Conservation (phyloP, 306 rosid species). For the Spatholobus suberectus region DNA sequence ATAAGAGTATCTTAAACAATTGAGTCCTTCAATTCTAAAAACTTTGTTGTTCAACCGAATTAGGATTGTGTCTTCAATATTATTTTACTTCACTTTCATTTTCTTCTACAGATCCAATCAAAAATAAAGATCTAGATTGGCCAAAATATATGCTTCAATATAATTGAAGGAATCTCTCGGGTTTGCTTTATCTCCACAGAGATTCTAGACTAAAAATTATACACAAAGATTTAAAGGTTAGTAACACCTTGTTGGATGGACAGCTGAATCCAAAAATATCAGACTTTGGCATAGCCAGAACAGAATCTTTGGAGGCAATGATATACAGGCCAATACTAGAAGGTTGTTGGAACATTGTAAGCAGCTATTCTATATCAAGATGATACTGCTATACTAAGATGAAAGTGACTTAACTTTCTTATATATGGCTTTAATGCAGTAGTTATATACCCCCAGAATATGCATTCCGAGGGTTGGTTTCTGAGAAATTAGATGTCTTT, state of each 20-base stretch:
- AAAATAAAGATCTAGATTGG: slow-evolving; percentile 25
- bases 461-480: slow-evolving; percentile 26
- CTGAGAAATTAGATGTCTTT: slow-evolving; percentile 42
- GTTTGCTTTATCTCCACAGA: slow-evolving; percentile 36
- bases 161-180: slow-evolving; percentile 36
- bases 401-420: not conserved
- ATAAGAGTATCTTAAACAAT: not conserved
- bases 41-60: not conserved
- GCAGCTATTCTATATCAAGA: not conserved
- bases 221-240: slow-evolving; percentile 24
- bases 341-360: slow-evolving; percentile 48
- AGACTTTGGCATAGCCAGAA: slow-evolving; percentile 32
- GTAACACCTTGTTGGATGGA: slow-evolving; percentile 35
- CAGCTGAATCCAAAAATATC: slow-evolving; percentile 39
- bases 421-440: not conserved
- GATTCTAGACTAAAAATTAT: slow-evolving; percentile 37
- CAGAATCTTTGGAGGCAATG: slow-evolving; percentile 29
- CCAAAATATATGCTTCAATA: slow-evolving; percentile 19
- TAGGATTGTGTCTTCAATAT: not conserved
- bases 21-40: not conserved
- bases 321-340: slow-evolving; percentile 16
- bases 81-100: not conserved
- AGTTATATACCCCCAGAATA: slow-evolving; percentile 45
- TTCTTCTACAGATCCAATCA: not conserved
- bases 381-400: not conserved